Percentiles rank a stretch among this genome's conserved stretches.
phyloP scores from a whole-genome alignment of 495 filamentous ascomycete species.

The Hamigera avellanea region DNA sequence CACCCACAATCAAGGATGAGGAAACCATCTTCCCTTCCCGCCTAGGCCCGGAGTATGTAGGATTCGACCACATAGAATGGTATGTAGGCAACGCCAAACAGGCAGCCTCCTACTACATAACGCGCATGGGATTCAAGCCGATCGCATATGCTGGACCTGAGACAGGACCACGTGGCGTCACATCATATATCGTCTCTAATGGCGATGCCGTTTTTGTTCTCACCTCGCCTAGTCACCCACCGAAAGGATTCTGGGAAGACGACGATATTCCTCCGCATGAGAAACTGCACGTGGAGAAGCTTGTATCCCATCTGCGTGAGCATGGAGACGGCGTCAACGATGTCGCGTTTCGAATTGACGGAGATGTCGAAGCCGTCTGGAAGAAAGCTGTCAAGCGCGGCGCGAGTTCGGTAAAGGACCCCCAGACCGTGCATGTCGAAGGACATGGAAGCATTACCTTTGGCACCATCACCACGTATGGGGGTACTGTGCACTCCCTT shows the following conservation, averaged over 20 bases:
- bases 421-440: slow-evolving; percentile 28
- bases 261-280: slow-evolving; percentile 1
- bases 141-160: slow-evolving; percentile 71
- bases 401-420: slow-evolving; percentile 46
- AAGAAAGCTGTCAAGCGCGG: slow-evolving; percentile 48
- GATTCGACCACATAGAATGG: slow-evolving; percentile 75
- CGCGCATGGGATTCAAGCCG: slow-evolving; percentile 58
- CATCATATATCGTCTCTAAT: slow-evolving; percentile 64
- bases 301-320: slow-evolving; percentile 41
- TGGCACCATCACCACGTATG: slow-evolving; percentile 66
- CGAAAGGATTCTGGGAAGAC: slow-evolving; percentile 15
- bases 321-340: slow-evolving; percentile 81
- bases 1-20: neutral
- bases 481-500: slow-evolving; percentile 74
- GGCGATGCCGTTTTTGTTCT: slow-evolving; percentile 60
- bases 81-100: slow-evolving; percentile 84
- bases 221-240: slow-evolving; percentile 54
- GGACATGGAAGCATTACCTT: slow-evolving; percentile 39
- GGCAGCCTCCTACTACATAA: slow-evolving; percentile 66
- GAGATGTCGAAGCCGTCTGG: slow-evolving; percentile 54
- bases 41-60: slow-evolving; percentile 39
- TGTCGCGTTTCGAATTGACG: slow-evolving; percentile 68
- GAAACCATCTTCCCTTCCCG: slow-evolving; percentile 12
- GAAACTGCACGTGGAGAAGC: too few species aligned
- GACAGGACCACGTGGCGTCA: slow-evolving; percentile 58